These are phyloP conservation scores for Penicillium freii DNA, from an alignment of 2,329 filamentous ascomycete genomes.

Conservation along the genomic window DNA sequence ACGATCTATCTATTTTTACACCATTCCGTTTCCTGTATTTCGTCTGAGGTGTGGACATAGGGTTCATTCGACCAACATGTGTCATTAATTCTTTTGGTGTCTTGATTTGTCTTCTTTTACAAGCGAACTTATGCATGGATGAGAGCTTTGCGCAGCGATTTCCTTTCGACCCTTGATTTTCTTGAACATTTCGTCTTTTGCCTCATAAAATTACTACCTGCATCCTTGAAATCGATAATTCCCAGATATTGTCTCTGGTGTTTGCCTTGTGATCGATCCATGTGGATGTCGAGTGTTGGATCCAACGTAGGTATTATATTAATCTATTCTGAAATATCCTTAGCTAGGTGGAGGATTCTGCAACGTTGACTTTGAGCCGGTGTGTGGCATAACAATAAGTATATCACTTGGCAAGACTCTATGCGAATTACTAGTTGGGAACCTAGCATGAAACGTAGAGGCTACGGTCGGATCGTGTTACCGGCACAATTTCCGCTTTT, in stretches of 20 bases:
- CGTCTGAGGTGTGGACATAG: background rate
- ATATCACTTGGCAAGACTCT: no score
- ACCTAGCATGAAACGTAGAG: no score
- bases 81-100: conserved; percentile 17
- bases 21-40: background rate
- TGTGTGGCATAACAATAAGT: no score
- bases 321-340: background rate
- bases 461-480: no score
- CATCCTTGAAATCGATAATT: conserved; percentile 7
- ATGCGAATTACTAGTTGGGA: no score
- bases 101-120: conserved; percentile 8
- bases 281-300: background rate
- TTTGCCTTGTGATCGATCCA: background rate
- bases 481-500: no score
- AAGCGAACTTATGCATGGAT: conserved; percentile 26
- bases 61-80: conserved; percentile 11
- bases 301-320: background rate
- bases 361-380: background rate
- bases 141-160: conserved; percentile 20
- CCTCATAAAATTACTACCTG: background rate
- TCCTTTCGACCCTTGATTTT: conserved; percentile 2
- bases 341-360: background rate
- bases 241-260: conserved; percentile 5
- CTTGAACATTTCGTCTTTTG: background rate
- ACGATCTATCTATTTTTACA: background rate